A percentile compares a stretch with the other conserved stretches of the same genome.
Evolutionary conservation across 1,139 yeast species (phyloP).

Genomic region (Geotrichum cucujoidarum): DNA sequence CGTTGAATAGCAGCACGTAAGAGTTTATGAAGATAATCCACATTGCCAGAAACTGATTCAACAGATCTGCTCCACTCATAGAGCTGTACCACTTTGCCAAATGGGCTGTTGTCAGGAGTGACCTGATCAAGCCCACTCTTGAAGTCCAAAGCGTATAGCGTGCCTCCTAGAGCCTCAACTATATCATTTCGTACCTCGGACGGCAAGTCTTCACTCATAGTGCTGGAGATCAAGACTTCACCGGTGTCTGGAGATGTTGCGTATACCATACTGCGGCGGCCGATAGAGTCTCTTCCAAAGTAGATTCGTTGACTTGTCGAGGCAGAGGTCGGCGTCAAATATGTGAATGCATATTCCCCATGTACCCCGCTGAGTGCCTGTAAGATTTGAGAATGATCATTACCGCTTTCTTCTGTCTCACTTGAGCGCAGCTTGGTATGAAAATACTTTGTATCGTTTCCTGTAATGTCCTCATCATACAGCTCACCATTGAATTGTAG

Average conservation of each 20-base stretch:
- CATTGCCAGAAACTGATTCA: neutral
- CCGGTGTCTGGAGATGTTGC: constrained; percentile 26
- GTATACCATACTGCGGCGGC: constrained; percentile 69
- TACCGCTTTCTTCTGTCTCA: neutral
- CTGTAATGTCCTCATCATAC: constrained; percentile 53
- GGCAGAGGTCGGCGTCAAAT: constrained; percentile 31
- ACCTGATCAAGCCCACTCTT: neutral
- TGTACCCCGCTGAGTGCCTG: constrained; percentile 41
- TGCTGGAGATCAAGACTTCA: constrained; percentile 36
- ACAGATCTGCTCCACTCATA: neutral
- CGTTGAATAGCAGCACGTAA: constrained; percentile 41
- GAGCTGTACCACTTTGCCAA: neutral
- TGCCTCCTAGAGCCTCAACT: constrained; percentile 34
- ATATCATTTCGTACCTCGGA: constrained; percentile 8
- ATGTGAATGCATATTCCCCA: constrained; percentile 79
- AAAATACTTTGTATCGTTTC: constrained; percentile 50
- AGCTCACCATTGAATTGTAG: constrained; percentile 87
- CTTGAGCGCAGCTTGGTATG: constrained; percentile 22
- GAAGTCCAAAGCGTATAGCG: constrained; percentile 27
- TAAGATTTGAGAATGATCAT: constrained; percentile 20
- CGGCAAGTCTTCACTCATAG: constrained; percentile 11
- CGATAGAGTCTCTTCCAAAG: constrained; percentile 82
- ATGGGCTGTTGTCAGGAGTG: neutral
- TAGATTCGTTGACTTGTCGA: constrained; percentile 47
- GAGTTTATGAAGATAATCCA: constrained; percentile 23